These are phyloP conservation scores for Zopfia rhizophila DNA, from an alignment of 2,329 filamentous ascomycete genomes.

Conservation along the genomic window DNA sequence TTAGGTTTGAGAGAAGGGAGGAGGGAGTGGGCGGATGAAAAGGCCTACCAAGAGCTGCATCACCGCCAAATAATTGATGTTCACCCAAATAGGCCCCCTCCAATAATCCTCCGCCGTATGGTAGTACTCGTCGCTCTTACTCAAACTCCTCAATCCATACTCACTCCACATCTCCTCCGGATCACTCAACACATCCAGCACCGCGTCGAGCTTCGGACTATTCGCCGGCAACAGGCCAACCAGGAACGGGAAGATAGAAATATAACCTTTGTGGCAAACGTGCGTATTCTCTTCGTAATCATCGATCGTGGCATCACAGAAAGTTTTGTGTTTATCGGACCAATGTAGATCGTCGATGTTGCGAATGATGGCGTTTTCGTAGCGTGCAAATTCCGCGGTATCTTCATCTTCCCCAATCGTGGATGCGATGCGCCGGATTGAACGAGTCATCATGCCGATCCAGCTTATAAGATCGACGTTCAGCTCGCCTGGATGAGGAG, in stretches of 20 bases:
- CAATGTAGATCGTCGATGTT: conserved; percentile 96
- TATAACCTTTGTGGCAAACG: conserved; percentile 96
- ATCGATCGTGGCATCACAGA: conserved; percentile 95
- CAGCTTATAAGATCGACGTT: conserved; percentile 95
- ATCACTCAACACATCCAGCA: conserved; percentile 81
- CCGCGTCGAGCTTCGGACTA: conserved; percentile 76
- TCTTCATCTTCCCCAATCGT: conserved; percentile 82
- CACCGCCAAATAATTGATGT: conserved; percentile 89
- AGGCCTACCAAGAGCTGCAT: conserved; percentile 80
- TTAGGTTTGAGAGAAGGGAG: conserved; percentile 1
- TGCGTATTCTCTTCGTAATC: conserved; percentile 90
- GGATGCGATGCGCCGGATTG: conserved; percentile 81
- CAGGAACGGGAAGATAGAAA: conserved; percentile 92
- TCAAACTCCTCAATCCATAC: conserved; percentile 89
- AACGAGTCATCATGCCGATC: conserved; percentile 95
- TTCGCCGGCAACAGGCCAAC: conserved; percentile 80
- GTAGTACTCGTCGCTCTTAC: conserved; percentile 83
- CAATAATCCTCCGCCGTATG: conserved; percentile 97
- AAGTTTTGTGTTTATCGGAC: conserved; percentile 81
- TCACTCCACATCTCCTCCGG: conserved; percentile 90
- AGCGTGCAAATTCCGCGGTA: conserved; percentile 74
- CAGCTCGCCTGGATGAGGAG: conserved; percentile 93
- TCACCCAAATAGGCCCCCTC: conserved; percentile 92
- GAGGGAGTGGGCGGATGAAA: conserved; percentile 35
- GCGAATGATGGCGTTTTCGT: conserved; percentile 78